Percentiles rank a stretch among this genome's conserved stretches.
Evolutionary conservation across 2,329 filamentous ascomycete genomes (phyloP).

Genomic region (Diaporthe sp.): DNA sequence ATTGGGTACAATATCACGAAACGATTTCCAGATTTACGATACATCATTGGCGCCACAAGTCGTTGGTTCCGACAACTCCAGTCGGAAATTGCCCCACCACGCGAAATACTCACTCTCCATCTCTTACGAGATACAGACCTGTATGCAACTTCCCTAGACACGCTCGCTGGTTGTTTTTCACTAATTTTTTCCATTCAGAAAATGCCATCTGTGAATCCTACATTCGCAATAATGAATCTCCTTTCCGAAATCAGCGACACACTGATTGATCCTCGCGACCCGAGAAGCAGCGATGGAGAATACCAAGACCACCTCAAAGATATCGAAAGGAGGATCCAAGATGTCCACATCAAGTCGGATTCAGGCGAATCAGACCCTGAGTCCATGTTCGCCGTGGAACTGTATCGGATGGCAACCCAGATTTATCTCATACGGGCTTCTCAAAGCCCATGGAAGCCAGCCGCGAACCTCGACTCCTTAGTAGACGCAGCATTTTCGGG

Average conservation of each 20-base stretch:
- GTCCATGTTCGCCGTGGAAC: not conserved
- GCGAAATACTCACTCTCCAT: not conserved
- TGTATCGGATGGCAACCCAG: constrained; percentile 3
- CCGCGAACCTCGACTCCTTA: not conserved
- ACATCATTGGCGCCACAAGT: constrained; percentile 14
- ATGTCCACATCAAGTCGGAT: not conserved
- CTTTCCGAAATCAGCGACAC: constrained; percentile 11
- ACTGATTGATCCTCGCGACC: not conserved
- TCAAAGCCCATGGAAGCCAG: not conserved
- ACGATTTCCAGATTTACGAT: not conserved
- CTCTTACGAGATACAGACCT: not conserved
- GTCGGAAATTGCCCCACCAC: too few relatives aligned
- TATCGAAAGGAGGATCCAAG: not conserved
- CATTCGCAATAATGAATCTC: not conserved
- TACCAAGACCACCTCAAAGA: constrained; percentile 15
- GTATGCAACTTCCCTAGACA: not conserved
- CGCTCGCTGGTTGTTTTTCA: not conserved
- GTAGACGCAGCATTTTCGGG: not conserved
- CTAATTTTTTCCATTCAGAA: not conserved
- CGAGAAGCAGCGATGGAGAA: not conserved
- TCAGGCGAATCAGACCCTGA: not conserved
- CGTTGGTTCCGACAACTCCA: not conserved
- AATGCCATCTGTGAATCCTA: constrained; percentile 6
- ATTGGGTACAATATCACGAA: constrained; percentile 14
- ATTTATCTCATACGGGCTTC: constrained; percentile 5